A percentile compares a stretch with the other conserved stretches of the same genome.
Evolutionary conservation across 179 eudicot genomes (phyloP).

Genomic region (Spergularia azorica): DNA sequence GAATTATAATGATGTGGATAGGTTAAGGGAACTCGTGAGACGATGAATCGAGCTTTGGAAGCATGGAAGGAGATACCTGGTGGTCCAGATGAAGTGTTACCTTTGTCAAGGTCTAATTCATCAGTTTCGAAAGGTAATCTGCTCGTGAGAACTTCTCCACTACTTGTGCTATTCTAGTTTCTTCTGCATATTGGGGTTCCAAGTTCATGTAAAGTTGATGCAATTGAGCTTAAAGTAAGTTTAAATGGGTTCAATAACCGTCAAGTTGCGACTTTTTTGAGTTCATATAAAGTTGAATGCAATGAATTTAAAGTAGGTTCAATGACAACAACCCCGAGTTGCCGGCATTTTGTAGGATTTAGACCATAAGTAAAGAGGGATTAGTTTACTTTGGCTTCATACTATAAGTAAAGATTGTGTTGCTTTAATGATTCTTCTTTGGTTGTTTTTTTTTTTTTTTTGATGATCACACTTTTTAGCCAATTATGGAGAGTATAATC

Average conservation of each 20-base stretch:
- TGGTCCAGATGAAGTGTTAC: conserved; percentile 35
- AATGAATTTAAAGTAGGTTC: too few relatives aligned
- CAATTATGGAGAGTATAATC: neutral
- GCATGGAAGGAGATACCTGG: conserved; percentile 62
- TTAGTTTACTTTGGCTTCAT: neutral
- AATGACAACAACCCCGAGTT: neutral
- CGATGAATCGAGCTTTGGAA: conserved; percentile 70
- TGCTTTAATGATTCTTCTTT: conserved; percentile 5
- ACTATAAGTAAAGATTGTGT: neutral
- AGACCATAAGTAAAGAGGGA: neutral
- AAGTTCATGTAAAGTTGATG: neutral
- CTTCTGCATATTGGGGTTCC: neutral
- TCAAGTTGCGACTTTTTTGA: too few relatives aligned
- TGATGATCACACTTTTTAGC: conserved; percentile 10
- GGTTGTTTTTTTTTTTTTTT: conserved; percentile 4
- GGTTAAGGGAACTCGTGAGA: conserved; percentile 77
- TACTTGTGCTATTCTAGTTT: neutral
- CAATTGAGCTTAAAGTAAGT: neutral
- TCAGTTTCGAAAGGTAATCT: conserved; percentile 54
- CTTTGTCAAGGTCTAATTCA: conserved; percentile 43
- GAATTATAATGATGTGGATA: conserved; percentile 33
- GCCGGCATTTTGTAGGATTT: neutral
- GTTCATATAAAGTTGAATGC: too few relatives aligned
- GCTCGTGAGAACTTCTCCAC: conserved; percentile 8
- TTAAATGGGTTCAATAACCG: neutral